A percentile compares a stretch with the other conserved stretches of the same genome.
Conservation (phyloP, 768 basidiomycete genomes). For the Lentinula detonsa region DNA sequence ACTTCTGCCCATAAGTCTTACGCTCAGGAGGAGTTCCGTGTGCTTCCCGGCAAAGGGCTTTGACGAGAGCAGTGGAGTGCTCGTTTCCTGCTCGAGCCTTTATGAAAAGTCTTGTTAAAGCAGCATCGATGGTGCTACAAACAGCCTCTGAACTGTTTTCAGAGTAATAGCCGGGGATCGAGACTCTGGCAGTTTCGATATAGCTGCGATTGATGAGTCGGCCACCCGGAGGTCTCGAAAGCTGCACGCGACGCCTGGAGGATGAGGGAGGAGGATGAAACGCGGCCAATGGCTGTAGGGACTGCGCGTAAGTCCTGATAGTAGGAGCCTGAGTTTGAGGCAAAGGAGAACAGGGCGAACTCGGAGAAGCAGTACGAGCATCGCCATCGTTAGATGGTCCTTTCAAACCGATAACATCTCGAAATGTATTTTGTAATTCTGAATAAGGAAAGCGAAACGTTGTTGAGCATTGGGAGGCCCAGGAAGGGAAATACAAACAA, state of each 20-base stretch:
- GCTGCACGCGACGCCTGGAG: not conserved
- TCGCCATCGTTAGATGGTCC: too few relatives aligned
- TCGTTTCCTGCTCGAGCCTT: slow-evolving; percentile 1
- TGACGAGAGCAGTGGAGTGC: not conserved
- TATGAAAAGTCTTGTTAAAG: not conserved
- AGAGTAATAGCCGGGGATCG: not conserved
- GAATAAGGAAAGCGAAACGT: too few relatives aligned
- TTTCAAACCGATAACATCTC: too few relatives aligned
- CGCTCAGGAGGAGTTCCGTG: not conserved
- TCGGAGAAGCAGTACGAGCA: not conserved
- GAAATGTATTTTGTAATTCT: too few relatives aligned
- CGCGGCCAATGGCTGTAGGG: too few relatives aligned
- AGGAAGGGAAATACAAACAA: not conserved
- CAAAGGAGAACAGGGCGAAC: not conserved
- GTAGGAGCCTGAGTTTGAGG: too few relatives aligned
- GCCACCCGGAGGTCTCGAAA: too few relatives aligned
- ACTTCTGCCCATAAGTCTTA: not conserved
- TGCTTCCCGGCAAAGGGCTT: not conserved
- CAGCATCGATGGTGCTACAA: not conserved
- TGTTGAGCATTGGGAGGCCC: too few relatives aligned
- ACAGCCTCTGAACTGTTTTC: not conserved
- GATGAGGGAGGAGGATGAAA: not conserved
- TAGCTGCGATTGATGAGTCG: not conserved
- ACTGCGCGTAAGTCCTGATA: too few relatives aligned
- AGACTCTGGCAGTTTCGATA: not conserved